These are phyloP conservation scores for Suaeda aralocaspica DNA, from an alignment of 148 eudicot species.

Conservation along the genomic window DNA sequence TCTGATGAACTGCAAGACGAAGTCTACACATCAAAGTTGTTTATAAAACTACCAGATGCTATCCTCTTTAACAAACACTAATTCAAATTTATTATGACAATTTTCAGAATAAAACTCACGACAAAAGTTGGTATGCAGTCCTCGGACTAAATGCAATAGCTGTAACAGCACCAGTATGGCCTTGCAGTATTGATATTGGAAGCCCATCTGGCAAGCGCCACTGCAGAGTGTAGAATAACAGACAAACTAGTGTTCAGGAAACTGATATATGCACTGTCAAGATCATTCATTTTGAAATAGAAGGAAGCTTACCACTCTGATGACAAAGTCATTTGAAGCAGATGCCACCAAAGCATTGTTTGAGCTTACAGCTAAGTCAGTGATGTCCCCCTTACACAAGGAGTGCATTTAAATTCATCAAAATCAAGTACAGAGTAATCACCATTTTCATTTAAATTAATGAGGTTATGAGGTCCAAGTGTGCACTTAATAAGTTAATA, in stretches of 20 bases:
- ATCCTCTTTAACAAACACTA: not conserved
- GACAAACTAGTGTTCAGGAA: constrained; percentile 23
- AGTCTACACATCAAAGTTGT: not conserved
- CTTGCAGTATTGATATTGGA: constrained; percentile 82
- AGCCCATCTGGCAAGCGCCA: constrained; percentile 97
- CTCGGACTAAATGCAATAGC: constrained; percentile 97
- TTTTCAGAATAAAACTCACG: constrained; percentile 46
- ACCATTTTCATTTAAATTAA: not conserved
- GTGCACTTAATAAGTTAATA: too few relatives aligned
- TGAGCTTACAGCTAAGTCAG: constrained; percentile 91
- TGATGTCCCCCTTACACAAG: constrained; percentile 77
- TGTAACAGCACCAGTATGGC: constrained; percentile 89
- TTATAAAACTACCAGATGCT: not conserved
- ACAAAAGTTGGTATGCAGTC: constrained; percentile 73
- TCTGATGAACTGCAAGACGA: constrained; percentile 68
- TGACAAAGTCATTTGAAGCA: constrained; percentile 90
- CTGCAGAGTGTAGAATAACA: constrained; percentile 39
- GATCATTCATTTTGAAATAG: constrained; percentile 7
- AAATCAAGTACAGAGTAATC: constrained; percentile 1
- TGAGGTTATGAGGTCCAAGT: constrained; percentile 15
- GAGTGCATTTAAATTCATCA: constrained; percentile 12
- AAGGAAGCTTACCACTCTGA: constrained; percentile 81
- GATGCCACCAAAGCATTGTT: constrained; percentile 94
- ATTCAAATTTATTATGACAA: not conserved
- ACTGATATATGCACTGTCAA: not conserved